Conservation (phyloP, 2,329 filamentous ascomycete species). For the Monilinia fructicola region DNA sequence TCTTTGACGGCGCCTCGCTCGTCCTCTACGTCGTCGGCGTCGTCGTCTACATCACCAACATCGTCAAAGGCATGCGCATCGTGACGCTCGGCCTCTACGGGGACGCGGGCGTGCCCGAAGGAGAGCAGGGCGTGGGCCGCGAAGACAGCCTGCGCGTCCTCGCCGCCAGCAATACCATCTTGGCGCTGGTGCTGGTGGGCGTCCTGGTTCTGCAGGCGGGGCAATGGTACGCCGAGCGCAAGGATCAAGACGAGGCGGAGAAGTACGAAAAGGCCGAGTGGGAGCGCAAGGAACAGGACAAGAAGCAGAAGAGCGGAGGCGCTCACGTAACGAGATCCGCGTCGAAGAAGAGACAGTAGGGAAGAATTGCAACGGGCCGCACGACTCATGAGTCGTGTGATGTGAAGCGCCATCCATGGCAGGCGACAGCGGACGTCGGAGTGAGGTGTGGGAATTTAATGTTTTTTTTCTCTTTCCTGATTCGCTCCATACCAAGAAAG, state of each 20-base stretch:
- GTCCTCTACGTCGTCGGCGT: conserved; percentile 81
- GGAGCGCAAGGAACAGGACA: conserved; percentile 48
- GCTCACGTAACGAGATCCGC: conserved; percentile 32
- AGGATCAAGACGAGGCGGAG: conserved; percentile 78
- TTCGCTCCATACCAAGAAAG: neutral
- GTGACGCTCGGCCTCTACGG: conserved; percentile 65
- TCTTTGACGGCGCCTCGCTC: conserved; percentile 78
- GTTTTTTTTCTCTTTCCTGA: too few species aligned
- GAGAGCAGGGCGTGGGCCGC: conserved; percentile 69
- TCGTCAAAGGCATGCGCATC: conserved; percentile 88
- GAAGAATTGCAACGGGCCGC: too few species aligned
- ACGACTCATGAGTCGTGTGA: too few species aligned
- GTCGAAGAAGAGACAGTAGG: conserved; percentile 43
- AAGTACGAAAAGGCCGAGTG: conserved; percentile 57
- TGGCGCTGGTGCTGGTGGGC: conserved; percentile 87
- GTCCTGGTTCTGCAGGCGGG: conserved; percentile 92
- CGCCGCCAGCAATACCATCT: conserved; percentile 91
- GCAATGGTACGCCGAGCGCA: conserved; percentile 97
- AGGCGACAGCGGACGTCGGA: neutral
- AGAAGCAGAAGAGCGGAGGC: conserved; percentile 33
- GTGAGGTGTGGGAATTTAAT: conserved; percentile 14
- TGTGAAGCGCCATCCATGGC: neutral
- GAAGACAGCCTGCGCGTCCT: conserved; percentile 91
- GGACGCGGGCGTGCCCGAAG: conserved; percentile 47
- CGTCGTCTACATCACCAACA: conserved; percentile 92